These are phyloP conservation scores for Aspergillus sojae DNA, from an alignment of 2,329 filamentous ascomycete species.

Conservation along the genomic window DNA sequence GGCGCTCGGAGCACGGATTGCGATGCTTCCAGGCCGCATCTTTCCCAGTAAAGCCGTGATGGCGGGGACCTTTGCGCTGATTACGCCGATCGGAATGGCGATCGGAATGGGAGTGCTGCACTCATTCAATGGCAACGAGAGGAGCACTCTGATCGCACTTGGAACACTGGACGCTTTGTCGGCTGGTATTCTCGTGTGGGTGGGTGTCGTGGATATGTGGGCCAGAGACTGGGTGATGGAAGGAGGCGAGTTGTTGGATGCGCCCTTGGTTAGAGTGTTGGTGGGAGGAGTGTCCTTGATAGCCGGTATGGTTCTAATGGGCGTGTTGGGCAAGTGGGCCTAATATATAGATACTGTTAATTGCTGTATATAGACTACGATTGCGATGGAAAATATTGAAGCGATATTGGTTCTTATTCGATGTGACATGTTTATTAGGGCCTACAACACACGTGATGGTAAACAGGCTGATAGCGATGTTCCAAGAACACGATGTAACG, in stretches of 20 bases:
- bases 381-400: background rate
- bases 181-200: constrained; percentile 78
- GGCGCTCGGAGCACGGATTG: constrained; percentile 72
- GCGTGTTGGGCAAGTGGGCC: constrained; percentile 75
- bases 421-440: background rate
- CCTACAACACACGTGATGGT: background rate
- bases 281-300: constrained; percentile 59
- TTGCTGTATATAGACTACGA: constrained; percentile 1
- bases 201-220: constrained; percentile 79
- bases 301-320: constrained; percentile 69
- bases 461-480: background rate
- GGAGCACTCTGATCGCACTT: constrained; percentile 68
- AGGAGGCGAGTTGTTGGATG: constrained; percentile 59
- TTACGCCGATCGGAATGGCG: constrained; percentile 78
- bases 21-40: constrained; percentile 50
- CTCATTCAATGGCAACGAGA: constrained; percentile 73
- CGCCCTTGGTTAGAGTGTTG: constrained; percentile 51
- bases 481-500: background rate
- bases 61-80: constrained; percentile 65
- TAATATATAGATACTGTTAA: constrained; percentile 30
- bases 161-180: constrained; percentile 74
- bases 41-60: constrained; percentile 58
- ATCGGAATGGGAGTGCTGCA: constrained; percentile 74
- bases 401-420: background rate
- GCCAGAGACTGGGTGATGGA: constrained; percentile 71